Evolutionary conservation across 2,329 filamentous ascomycete species (phyloP).

Genomic region (Chaetothyriales sp.): DNA sequence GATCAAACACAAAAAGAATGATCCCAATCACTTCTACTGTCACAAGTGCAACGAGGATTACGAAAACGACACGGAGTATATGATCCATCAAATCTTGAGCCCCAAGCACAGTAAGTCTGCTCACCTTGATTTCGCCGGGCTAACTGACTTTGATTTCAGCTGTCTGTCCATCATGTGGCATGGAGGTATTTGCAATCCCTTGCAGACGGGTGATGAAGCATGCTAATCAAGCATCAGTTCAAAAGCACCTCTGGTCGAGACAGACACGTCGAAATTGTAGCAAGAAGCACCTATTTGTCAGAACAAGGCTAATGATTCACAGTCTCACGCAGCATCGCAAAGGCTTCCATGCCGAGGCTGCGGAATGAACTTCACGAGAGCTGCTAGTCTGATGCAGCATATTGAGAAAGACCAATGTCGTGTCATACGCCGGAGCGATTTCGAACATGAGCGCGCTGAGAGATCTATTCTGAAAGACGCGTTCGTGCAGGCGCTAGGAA

Average conservation of each 20-base stretch:
- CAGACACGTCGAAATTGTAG: slow-evolving; percentile 39
- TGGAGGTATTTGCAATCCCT: slow-evolving; percentile 24
- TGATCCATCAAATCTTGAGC: slow-evolving; percentile 37
- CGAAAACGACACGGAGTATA: slow-evolving; percentile 29
- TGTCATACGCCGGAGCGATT: slow-evolving; percentile 29
- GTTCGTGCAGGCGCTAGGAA: slow-evolving; percentile 1
- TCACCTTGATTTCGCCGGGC: not conserved
- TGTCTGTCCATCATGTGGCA: slow-evolving; percentile 43
- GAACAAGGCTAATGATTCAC: slow-evolving; percentile 1
- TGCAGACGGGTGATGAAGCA: not conserved
- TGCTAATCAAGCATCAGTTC: slow-evolving; percentile 23
- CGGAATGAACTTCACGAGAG: slow-evolving; percentile 32
- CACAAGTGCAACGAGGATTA: slow-evolving; percentile 33
- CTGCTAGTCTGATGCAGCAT: slow-evolving; percentile 38
- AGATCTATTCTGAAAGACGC: slow-evolving; percentile 34
- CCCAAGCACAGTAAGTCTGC: slow-evolving; percentile 27
- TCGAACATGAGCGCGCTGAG: slow-evolving; percentile 37
- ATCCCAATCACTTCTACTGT: slow-evolving; percentile 30
- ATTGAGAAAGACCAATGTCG: slow-evolving; percentile 41
- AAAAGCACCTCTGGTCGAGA: slow-evolving; percentile 38
- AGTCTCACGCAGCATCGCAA: slow-evolving; percentile 33
- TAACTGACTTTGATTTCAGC: slow-evolving; percentile 15
- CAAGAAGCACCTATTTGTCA: slow-evolving; percentile 7
- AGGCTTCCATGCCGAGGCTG: slow-evolving; percentile 39
- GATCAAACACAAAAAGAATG: slow-evolving; percentile 37